Percentiles rank a stretch among this genome's conserved stretches.
phyloP scores from a whole-genome alignment of 2,329 filamentous ascomycete genomes.

The Xylariaceae sp. region DNA sequence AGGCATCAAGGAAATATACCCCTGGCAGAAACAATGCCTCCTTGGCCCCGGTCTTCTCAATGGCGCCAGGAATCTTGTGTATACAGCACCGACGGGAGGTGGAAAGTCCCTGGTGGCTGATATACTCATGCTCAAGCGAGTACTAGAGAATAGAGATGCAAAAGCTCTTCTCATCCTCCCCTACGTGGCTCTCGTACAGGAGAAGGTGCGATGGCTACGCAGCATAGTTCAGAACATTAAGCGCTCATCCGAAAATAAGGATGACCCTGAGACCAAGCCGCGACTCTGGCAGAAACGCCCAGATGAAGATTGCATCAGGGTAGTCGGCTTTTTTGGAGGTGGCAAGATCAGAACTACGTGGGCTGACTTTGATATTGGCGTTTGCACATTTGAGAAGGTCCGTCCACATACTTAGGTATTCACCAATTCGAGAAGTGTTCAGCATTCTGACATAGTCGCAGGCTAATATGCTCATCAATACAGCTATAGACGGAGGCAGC shows the following conservation, averaged over 20 bases:
- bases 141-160: slow-evolving; percentile 58
- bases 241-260: slow-evolving; percentile 33
- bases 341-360: slow-evolving; percentile 64
- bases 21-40: slow-evolving; percentile 75
- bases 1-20: slow-evolving; percentile 71
- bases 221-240: slow-evolving; percentile 59
- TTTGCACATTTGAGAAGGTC: slow-evolving; percentile 77
- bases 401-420: slow-evolving; percentile 4
- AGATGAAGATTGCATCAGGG: slow-evolving; percentile 56
- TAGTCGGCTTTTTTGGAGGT: slow-evolving; percentile 72
- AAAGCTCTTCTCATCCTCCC: slow-evolving; percentile 72
- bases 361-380: slow-evolving; percentile 71
- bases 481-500: slow-evolving; percentile 66
- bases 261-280: slow-evolving; percentile 30
- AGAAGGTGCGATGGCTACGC: slow-evolving; percentile 72
- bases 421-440: background rate
- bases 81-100: slow-evolving; percentile 73
- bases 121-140: slow-evolving; percentile 67
- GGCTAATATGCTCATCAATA: slow-evolving; percentile 72
- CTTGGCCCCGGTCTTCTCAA: slow-evolving; percentile 61
- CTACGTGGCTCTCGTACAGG: slow-evolving; percentile 75
- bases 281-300: slow-evolving; percentile 51
- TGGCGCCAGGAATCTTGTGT: slow-evolving; percentile 69
- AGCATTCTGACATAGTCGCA: slow-evolving; percentile 32
- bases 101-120: slow-evolving; percentile 74